phyloP scores from a whole-genome alignment of 169 alveolate species.

The Amoebophrya sp. region DNA sequence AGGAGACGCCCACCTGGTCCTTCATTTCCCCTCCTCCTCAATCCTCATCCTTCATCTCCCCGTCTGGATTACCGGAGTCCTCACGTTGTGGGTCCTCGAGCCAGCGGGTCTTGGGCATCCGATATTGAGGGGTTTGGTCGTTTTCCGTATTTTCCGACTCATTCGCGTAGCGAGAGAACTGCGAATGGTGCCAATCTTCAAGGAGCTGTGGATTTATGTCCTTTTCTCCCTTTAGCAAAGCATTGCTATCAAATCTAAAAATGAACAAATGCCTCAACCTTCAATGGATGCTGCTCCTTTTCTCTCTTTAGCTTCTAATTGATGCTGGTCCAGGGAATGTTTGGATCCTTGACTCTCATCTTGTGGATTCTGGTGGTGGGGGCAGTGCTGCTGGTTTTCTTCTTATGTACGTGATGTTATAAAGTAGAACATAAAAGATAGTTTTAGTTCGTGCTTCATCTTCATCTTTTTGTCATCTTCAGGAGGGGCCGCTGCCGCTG shows the following conservation, averaged over 20 bases:
- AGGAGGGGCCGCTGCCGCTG: too few relatives aligned
- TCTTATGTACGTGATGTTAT: not conserved
- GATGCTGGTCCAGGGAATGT: constrained; percentile 22
- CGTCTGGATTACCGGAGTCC: constrained; percentile 33
- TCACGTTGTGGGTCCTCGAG: constrained; percentile 32
- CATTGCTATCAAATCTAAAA: too few relatives aligned
- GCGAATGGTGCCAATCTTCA: constrained; percentile 28
- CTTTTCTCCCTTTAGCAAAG: too few relatives aligned
- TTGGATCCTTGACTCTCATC: constrained; percentile 3
- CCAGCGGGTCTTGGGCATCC: constrained; percentile 20
- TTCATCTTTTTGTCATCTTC: too few relatives aligned
- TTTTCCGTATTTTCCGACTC: constrained; percentile 26
- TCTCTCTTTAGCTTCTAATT: too few relatives aligned
- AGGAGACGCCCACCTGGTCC: too few relatives aligned
- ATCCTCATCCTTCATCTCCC: too few relatives aligned
- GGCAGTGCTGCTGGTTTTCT: constrained; percentile 29
- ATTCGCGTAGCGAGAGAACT: not conserved
- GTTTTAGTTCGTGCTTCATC: too few relatives aligned
- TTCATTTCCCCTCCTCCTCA: too few relatives aligned
- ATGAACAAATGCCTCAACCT: too few relatives aligned
- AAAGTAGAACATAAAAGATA: too few relatives aligned
- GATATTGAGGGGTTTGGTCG: constrained; percentile 20
- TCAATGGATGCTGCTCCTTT: too few relatives aligned
- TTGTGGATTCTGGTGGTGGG: constrained; percentile 29
- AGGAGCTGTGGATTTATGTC: constrained; percentile 40